Percentiles rank a stretch among this genome's conserved stretches.
Evolutionary conservation across 2,329 filamentous ascomycete species (phyloP).

Genomic region (Botrytis elliptica): DNA sequence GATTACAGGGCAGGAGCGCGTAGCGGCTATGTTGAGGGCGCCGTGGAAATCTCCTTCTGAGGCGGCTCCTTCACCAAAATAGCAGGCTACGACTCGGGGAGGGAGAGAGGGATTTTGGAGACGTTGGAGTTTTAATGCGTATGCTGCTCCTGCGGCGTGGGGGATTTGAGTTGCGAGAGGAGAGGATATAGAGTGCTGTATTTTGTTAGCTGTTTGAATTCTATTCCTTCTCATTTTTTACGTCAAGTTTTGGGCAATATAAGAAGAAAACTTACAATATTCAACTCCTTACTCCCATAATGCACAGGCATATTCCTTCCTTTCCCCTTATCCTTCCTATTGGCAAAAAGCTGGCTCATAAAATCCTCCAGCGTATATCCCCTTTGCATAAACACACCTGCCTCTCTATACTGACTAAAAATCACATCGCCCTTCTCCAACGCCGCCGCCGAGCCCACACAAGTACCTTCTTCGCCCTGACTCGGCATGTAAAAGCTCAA

Average conservation of each 20-base stretch:
- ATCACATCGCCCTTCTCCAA: constrained; percentile 82
- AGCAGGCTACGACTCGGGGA: constrained; percentile 72
- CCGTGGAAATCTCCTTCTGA: constrained; percentile 92
- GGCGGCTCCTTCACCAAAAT: constrained; percentile 88
- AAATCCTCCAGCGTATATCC: constrained; percentile 86
- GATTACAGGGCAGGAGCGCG: constrained; percentile 79
- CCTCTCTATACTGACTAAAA: constrained; percentile 92
- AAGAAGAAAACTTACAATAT: constrained; percentile 63
- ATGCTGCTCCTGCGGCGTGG: constrained; percentile 82
- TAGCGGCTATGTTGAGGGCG: constrained; percentile 87
- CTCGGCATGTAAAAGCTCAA: constrained; percentile 82
- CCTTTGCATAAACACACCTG: constrained; percentile 85
- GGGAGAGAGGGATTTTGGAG: constrained; percentile 67
- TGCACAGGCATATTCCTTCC: constrained; percentile 98
- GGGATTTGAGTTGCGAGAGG: constrained; percentile 86
- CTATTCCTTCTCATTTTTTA: too few relatives aligned
- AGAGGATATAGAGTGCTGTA: constrained; percentile 75
- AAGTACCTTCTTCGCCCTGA: constrained; percentile 68
- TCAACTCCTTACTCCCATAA: constrained; percentile 80
- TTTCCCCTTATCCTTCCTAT: constrained; percentile 72
- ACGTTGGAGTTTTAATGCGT: constrained; percentile 80
- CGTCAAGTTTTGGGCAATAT: background rate
- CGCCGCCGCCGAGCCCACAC: constrained; percentile 83
- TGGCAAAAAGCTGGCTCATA: constrained; percentile 94
- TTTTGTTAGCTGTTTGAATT: background rate